phyloP scores from a whole-genome alignment of 805 yeast species.

The Jamesozyma jinghongensis region DNA sequence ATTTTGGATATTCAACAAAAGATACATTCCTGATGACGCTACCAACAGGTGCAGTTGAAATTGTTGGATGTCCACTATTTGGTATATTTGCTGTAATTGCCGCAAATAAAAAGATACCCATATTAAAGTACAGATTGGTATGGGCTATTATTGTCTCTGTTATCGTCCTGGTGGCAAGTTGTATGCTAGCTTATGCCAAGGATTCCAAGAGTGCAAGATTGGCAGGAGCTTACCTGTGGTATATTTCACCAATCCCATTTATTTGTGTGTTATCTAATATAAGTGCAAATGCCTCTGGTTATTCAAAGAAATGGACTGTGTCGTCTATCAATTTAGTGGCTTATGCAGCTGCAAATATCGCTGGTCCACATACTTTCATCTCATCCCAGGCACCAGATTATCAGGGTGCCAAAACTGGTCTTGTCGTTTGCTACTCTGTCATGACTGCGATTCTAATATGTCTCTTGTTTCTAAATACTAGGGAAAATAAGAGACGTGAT shows the following conservation, averaged over 20 bases:
- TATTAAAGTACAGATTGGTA: conserved; percentile 20
- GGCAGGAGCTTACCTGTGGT: conserved; percentile 31
- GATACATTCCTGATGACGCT: conserved; percentile 37
- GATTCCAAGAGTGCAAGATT: conserved; percentile 29
- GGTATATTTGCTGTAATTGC: conserved; percentile 21
- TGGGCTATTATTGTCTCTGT: conserved; percentile 29
- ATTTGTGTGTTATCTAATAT: conserved; percentile 30
- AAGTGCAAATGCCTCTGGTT: conserved; percentile 54
- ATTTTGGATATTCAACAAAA: conserved; percentile 36
- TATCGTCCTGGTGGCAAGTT: conserved; percentile 30
- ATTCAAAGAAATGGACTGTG: conserved; percentile 59
- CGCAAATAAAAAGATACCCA: conserved; percentile 13
- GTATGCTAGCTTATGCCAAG: conserved; percentile 38
- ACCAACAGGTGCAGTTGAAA: conserved; percentile 41
- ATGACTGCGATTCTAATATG: conserved; percentile 31
- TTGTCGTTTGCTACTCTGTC: conserved; percentile 40
- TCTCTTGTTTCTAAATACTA: conserved; percentile 24
- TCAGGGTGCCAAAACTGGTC: conserved; percentile 43
- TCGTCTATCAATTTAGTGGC: conserved; percentile 53
- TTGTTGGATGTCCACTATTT: conserved; percentile 27
- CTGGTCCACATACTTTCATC: conserved; percentile 67
- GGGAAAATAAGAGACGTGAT: conserved; percentile 39
- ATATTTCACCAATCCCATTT: conserved; percentile 31
- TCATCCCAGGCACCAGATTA: conserved; percentile 52
- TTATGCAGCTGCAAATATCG: conserved; percentile 58